Evolutionary conservation across 139 green algal species (phyloP), one percentile per base, ranked within the genome.

Genomic region (Chlorella sp.): DNA sequence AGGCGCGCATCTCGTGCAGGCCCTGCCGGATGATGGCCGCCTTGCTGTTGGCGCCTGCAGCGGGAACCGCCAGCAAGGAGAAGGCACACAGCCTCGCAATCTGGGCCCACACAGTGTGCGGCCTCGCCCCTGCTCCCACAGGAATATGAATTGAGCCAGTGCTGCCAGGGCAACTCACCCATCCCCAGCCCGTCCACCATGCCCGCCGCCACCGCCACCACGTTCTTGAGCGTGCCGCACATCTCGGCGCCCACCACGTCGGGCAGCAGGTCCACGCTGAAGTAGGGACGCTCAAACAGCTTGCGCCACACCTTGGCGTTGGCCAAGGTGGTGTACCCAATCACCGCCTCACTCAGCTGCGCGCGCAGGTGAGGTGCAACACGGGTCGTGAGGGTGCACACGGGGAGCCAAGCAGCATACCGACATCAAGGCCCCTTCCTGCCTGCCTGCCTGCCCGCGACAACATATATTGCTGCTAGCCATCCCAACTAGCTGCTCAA

Each of bases 171-270:
- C n/a, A n/a, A 61, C 65, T 61, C 67, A 72, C 87, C 87, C 49
- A 67, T 49, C 5, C 78, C 89, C 63, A 93, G 73, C 1, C 89
- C 89, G 64, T 93, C 88, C 30, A 89, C 78, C 30, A 95, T 85
- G 67, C 90, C 90, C 0, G 85, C 88, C 0, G 74, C 88, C 49
- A 95, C 67, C 1, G 90, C 90, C 51, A 95, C 88, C 2, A 95
- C 85, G 78, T 95, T 95, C 70, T 93, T 93, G 5, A 94, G 79
- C 1, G 86, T 91, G 49, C 86, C 87, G 64, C 71, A 76, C 71
- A 71, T 71, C 23, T 55, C 62, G n/a, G 62, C 33, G 17, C 75
- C 49, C 29, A 51, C 27, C 1, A 27, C 63, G 65, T 93, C 88
- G 3, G 78, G 76, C 24, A 90, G 66, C 32, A 87, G 79, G n/a